These are phyloP conservation scores for Papiliotrema fonsecae DNA, from an alignment of 1,284 basidiomycete species.

Conservation along the genomic window DNA sequence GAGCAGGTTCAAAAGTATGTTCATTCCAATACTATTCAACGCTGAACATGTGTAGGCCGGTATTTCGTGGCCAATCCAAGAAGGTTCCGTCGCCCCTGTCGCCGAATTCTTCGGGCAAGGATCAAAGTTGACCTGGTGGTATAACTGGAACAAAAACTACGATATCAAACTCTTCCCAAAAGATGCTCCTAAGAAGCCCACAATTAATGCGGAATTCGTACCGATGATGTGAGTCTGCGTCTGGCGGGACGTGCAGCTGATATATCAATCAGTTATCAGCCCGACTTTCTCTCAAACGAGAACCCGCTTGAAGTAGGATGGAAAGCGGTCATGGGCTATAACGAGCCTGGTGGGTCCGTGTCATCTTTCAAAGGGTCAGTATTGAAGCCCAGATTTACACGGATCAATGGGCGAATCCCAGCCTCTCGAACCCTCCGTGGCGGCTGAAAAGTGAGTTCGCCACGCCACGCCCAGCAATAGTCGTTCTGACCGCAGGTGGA, in stretches of 20 bases:
- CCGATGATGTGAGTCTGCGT: conserved; percentile 20
- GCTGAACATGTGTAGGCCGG: no score
- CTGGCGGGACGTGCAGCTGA: no score
- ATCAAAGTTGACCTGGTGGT: conserved; percentile 21
- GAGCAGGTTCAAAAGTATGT: no score
- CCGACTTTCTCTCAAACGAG: conserved; percentile 6
- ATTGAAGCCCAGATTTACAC: no score
- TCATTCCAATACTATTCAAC: no score
- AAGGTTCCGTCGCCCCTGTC: not conserved
- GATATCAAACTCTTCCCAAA: conserved; percentile 13
- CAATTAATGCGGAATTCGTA: conserved; percentile 16
- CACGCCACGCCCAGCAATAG: no score
- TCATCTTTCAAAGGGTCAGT: no score
- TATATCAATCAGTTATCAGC: conserved; percentile 14
- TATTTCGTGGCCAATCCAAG: conserved; percentile 3
- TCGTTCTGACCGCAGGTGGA: no score
- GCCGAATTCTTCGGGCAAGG: conserved; percentile 2
- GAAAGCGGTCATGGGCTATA: conserved; percentile 20
- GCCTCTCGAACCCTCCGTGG: no score
- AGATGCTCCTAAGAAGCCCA: conserved; percentile 3
- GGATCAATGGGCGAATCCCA: no score
- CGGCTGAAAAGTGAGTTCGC: no score
- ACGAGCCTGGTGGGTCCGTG: conserved; percentile 34
- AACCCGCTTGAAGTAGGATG: conserved; percentile 15
- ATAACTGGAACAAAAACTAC: conserved; percentile 29